A percentile compares a stretch with the other conserved stretches of the same genome.
These are phyloP conservation scores for Claviceps sp. DNA, from an alignment of 2,329 filamentous ascomycete species.

Conservation along the genomic window DNA sequence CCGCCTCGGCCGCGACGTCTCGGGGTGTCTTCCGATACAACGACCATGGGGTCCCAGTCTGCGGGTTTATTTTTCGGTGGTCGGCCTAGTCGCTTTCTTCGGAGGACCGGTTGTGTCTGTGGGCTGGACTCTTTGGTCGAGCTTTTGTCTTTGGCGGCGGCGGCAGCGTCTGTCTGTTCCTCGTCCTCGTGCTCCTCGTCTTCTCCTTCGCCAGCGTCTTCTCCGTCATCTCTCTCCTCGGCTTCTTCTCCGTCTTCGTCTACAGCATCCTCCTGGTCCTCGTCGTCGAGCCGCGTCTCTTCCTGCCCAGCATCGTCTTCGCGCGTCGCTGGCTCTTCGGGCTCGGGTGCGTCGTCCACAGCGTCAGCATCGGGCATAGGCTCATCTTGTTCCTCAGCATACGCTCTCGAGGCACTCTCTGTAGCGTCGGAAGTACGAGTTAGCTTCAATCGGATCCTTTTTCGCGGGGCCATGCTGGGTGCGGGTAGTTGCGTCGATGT, in stretches of 20 bases:
- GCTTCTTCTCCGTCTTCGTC: slow-evolving; percentile 16
- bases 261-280: slow-evolving; percentile 31
- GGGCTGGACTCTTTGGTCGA: slow-evolving; percentile 40
- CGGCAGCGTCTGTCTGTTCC: slow-evolving; percentile 17
- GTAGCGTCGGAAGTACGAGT: slow-evolving; percentile 16
- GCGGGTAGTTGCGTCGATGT: no score
- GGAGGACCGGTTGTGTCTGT: slow-evolving; percentile 48
- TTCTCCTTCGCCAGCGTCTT: slow-evolving; percentile 22
- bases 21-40: slow-evolving; percentile 44
- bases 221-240: slow-evolving; percentile 15
- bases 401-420: slow-evolving; percentile 31
- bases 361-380: slow-evolving; percentile 22
- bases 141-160: slow-evolving; percentile 24
- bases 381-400: slow-evolving; percentile 28
- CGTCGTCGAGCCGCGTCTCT: slow-evolving; percentile 24
- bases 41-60: slow-evolving; percentile 58
- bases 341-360: slow-evolving; percentile 7
- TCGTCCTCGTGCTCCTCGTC: slow-evolving; percentile 23
- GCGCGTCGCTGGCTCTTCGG: slow-evolving; percentile 15
- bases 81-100: slow-evolving; percentile 68
- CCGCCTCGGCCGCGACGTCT: slow-evolving; percentile 54
- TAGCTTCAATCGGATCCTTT: slow-evolving; percentile 20
- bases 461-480: slow-evolving; percentile 15
- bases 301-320: slow-evolving; percentile 21
- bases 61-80: slow-evolving; percentile 75